These are phyloP conservation scores for Pelargonium hybrid DNA, from an alignment of 441 rosid species.

Conservation along the genomic window DNA sequence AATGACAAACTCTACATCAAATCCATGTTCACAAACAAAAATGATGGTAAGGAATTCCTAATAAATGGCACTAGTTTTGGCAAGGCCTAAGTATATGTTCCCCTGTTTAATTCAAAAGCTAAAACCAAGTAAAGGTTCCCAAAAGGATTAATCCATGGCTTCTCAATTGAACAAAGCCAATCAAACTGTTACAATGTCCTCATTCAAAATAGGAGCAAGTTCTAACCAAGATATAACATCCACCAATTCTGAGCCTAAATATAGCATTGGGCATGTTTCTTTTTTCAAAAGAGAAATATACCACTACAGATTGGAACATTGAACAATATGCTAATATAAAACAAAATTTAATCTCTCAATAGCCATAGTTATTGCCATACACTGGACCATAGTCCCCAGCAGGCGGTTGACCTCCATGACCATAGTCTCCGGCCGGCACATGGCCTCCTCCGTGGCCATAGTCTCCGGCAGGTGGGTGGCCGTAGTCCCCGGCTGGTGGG, in stretches of 20 bases:
- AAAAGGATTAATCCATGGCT: no score
- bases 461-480: conserved; percentile 1
- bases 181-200: no score
- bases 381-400: conserved; percentile 22
- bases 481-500: conserved; percentile 17
- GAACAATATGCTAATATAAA: not conserved
- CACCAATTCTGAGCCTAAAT: not conserved
- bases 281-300: no score
- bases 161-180: no score
- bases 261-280: not conserved
- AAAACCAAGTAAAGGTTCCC: no score
- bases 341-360: conserved; percentile 4
- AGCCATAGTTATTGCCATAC: conserved; percentile 25
- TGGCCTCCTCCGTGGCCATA: not conserved
- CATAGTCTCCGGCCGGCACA: not conserved
- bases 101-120: no score
- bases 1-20: no score
- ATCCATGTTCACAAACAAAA: no score
- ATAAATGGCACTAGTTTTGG: no score
- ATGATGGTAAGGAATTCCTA: no score
- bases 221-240: not conserved
- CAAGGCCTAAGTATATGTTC: no score
- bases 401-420: not conserved
- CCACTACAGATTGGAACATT: no score
- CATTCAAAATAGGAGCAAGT: not conserved